Percentiles rank a stretch among this genome's conserved stretches.
These are phyloP conservation scores for Apostasia ramifera DNA, from an alignment of 106 monocot species.

Conservation along the genomic window DNA sequence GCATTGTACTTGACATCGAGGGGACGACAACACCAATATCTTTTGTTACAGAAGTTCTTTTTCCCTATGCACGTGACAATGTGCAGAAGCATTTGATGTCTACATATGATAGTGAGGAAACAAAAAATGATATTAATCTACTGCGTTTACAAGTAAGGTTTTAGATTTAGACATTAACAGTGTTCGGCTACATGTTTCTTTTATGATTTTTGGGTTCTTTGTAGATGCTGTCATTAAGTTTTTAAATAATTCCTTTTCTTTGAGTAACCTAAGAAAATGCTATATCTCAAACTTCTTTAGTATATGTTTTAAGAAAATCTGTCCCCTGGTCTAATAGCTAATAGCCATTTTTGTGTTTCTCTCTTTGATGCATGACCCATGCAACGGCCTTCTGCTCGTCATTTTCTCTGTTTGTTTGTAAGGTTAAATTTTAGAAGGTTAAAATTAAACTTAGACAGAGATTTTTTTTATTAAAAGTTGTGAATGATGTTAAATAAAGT, in stretches of 20 bases:
- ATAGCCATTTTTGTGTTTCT: too few species aligned
- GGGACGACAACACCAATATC: slow-evolving; percentile 98
- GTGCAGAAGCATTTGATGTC: slow-evolving; percentile 76
- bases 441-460: too few species aligned
- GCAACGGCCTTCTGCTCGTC: too few species aligned
- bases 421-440: too few species aligned
- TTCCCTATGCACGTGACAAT: slow-evolving; percentile 91
- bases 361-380: too few species aligned
- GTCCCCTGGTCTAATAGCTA: too few species aligned
- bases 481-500: too few species aligned
- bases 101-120: slow-evolving; percentile 78
- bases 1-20: slow-evolving; percentile 92
- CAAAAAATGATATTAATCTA: slow-evolving; percentile 82
- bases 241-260: background rate
- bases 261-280: too few species aligned
- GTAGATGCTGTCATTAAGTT: background rate
- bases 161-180: background rate
- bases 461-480: too few species aligned
- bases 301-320: too few species aligned
- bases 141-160: slow-evolving; percentile 67
- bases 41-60: slow-evolving; percentile 90
- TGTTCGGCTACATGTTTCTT: background rate
- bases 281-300: too few species aligned
- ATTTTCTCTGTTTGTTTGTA: too few species aligned
- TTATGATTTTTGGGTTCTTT: background rate